phyloP scores from a whole-genome alignment of 176 grass and related monocot genomes.

The Juncus inflexus region DNA sequence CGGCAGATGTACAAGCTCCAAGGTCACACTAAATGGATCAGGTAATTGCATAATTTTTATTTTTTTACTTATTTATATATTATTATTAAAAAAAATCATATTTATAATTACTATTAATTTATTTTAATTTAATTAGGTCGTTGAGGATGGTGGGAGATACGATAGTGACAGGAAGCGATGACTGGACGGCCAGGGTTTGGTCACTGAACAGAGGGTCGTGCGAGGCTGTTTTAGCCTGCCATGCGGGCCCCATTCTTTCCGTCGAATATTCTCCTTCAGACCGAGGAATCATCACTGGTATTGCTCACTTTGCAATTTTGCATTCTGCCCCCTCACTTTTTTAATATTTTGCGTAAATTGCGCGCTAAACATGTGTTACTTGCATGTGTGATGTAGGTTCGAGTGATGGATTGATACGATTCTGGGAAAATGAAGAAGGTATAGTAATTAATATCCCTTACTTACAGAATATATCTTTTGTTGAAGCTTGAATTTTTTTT shows the following conservation, averaged over 20 bases:
- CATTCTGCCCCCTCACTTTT: conserved; percentile 14
- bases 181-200: conserved; percentile 99
- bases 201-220: conserved; percentile 78
- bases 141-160: conserved; percentile 88
- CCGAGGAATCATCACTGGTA: conserved; percentile 95
- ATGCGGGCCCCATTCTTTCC: conserved; percentile 88
- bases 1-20: conserved; percentile 91
- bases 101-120: too few species aligned
- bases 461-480: too few species aligned
- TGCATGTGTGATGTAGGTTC: conserved; percentile 45
- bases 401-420: conserved; percentile 84
- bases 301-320: conserved; percentile 12
- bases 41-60: conserved; percentile 41
- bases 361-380: too few species aligned
- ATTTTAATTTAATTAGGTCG: conserved; percentile 47
- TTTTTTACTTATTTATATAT: neutral
- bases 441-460: neutral
- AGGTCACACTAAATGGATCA: conserved; percentile 98
- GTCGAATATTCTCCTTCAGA: conserved; percentile 95
- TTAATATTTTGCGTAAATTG: conserved; percentile 1
- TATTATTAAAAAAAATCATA: too few species aligned
- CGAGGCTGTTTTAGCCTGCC: conserved; percentile 90
- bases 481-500: too few species aligned
- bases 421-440: conserved; percentile 99
- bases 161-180: conserved; percentile 95